These are phyloP conservation scores for Prunus fruticosa DNA, from an alignment of 306 rosid species.

Conservation along the genomic window DNA sequence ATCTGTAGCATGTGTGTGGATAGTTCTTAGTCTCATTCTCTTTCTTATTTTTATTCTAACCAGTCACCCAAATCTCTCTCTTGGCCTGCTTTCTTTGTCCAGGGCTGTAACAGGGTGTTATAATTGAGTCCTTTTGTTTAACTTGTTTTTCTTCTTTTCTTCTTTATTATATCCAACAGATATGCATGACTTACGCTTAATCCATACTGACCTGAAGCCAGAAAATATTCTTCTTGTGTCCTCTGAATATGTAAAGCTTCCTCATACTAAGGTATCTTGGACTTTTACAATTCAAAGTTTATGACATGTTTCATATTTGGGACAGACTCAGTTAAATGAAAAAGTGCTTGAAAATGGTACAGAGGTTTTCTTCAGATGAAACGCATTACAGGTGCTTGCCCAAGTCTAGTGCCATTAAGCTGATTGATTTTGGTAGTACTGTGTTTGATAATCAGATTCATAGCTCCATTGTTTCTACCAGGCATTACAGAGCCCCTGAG, in stretches of 20 bases:
- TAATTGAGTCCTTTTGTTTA: slow-evolving; percentile 28
- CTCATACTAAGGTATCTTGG: slow-evolving; percentile 74
- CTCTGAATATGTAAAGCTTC: slow-evolving; percentile 85
- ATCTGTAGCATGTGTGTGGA: slow-evolving; percentile 98
- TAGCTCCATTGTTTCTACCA: slow-evolving; percentile 93
- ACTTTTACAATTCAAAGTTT: slow-evolving; percentile 27
- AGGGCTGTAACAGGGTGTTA: slow-evolving; percentile 36
- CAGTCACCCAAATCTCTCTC: slow-evolving; percentile 35
- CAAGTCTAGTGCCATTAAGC: slow-evolving; percentile 99
- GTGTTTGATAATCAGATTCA: slow-evolving; percentile 82
- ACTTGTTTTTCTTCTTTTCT: slow-evolving; percentile 35
- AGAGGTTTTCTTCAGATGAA: slow-evolving; percentile 81
- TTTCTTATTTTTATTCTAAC: slow-evolving; percentile 26
- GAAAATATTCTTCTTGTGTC: slow-evolving; percentile 98
- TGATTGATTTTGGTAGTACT: slow-evolving; percentile 99
- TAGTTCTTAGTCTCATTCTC: slow-evolving; percentile 52
- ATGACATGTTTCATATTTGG: slow-evolving; percentile 28
- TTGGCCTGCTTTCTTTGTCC: slow-evolving; percentile 39
- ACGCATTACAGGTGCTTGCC: slow-evolving; percentile 88
- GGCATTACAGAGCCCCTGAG: slow-evolving; percentile 99
- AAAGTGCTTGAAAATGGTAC: slow-evolving; percentile 64
- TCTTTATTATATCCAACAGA: slow-evolving; percentile 60
- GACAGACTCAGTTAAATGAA: slow-evolving; percentile 30
- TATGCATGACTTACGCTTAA: slow-evolving; percentile 85
- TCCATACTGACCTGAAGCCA: slow-evolving; percentile 98